These are phyloP conservation scores for Moricandia arvensis DNA, from an alignment of 345 rosid genomes.

Conservation along the genomic window DNA sequence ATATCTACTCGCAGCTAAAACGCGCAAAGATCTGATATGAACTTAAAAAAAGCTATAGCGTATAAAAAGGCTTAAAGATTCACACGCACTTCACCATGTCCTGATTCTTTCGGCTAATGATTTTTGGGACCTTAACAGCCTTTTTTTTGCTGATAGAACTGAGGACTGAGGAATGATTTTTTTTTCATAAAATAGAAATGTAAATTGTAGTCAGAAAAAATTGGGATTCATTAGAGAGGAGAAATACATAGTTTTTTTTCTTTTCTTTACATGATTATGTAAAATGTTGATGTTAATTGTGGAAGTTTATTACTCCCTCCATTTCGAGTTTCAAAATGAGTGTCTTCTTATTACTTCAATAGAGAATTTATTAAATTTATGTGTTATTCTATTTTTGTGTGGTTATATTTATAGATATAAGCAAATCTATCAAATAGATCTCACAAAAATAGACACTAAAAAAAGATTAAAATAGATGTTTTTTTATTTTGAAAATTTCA, in stretches of 20 bases:
- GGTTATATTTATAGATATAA: too few species aligned
- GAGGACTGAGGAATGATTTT: neutral
- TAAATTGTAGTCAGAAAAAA: constrained; percentile 13
- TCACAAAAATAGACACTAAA: too few species aligned
- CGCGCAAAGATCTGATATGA: constrained; percentile 33
- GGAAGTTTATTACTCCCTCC: too few species aligned
- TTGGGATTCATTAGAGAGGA: constrained; percentile 15
- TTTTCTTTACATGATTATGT: constrained; percentile 24
- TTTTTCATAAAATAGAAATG: constrained; percentile 15
- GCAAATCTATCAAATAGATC: too few species aligned
- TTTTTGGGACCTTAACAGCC: constrained; percentile 11
- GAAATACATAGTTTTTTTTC: neutral
- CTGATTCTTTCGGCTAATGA: constrained; percentile 5
- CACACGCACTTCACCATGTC: neutral
- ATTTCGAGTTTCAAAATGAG: too few species aligned
- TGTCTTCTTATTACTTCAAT: too few species aligned
- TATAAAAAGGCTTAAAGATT: neutral
- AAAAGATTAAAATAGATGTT: too few species aligned
- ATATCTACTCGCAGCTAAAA: constrained; percentile 33
- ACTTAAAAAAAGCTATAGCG: neutral
- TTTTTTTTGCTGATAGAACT: constrained; percentile 7
- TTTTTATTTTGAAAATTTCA: too few species aligned
- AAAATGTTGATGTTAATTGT: constrained; percentile 15
- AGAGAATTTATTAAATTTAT: too few species aligned
- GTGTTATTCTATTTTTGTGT: too few species aligned